Conservation (phyloP, 1,284 basidiomycete species). For the Moniliophthora roreri region DNA sequence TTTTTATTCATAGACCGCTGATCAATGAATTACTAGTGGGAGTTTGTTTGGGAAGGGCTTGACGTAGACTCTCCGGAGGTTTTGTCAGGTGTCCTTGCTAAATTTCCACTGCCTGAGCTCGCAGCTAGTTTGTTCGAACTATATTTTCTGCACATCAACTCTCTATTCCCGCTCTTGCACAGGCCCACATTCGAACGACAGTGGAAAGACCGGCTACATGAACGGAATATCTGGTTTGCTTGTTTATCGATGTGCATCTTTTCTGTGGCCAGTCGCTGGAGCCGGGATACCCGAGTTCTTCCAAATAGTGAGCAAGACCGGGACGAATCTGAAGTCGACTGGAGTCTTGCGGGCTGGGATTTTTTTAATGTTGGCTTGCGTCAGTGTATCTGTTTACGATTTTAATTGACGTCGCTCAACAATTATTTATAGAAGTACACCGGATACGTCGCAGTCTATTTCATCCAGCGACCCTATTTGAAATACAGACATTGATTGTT, state of each 20-base stretch:
- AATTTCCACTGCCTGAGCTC: conserved; percentile 61
- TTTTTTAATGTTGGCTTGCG: conserved; percentile 59
- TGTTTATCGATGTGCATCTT: conserved; percentile 60
- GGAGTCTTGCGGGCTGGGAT: conserved; percentile 65
- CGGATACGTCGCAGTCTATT: conserved; percentile 56
- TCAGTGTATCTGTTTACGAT: conserved; percentile 25
- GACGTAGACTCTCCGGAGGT: conserved; percentile 33
- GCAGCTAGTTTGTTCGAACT: conserved; percentile 55
- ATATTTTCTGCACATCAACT: conserved; percentile 65
- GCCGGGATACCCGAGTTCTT: conserved; percentile 64
- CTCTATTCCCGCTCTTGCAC: conserved; percentile 65
- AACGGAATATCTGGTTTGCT: conserved; percentile 57
- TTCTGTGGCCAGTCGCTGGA: conserved; percentile 71
- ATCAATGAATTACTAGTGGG: conserved; percentile 48
- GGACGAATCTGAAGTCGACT: conserved; percentile 29
- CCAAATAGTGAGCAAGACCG: conserved; percentile 30
- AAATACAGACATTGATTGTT: conserved; percentile 67
- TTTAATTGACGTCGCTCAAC: conserved; percentile 9
- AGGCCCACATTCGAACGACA: conserved; percentile 64
- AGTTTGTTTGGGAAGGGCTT: conserved; percentile 52
- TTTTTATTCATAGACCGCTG: conserved; percentile 1
- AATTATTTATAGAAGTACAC: conserved; percentile 41
- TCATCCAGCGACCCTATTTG: conserved; percentile 66
- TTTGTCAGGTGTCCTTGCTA: conserved; percentile 37
- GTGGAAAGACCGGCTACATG: conserved; percentile 52